Conservation (phyloP, 2,329 filamentous ascomycete genomes). For the Neobulgaria alba region DNA sequence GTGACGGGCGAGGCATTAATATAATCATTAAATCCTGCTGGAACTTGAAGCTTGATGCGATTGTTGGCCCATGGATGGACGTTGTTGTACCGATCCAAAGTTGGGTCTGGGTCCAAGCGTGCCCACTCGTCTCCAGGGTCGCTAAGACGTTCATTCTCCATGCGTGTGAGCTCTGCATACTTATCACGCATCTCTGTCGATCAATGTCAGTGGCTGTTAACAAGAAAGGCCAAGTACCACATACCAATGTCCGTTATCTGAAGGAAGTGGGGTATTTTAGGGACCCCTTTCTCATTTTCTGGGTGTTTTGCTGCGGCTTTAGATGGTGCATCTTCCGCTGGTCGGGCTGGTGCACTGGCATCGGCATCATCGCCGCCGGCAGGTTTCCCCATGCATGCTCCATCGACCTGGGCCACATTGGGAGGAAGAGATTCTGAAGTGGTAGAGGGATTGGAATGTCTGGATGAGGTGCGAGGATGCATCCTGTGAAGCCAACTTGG, state of each 20-base stretch:
- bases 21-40: conserved; percentile 64
- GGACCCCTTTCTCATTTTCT: not conserved
- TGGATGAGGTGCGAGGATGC: conserved; percentile 19
- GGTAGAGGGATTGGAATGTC: conserved; percentile 20
- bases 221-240: too few relatives aligned
- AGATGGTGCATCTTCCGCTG: not conserved
- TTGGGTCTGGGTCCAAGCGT: conserved; percentile 46
- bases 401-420: conserved; percentile 13
- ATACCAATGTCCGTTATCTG: conserved; percentile 35
- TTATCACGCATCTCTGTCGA: conserved; percentile 49
- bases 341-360: not conserved
- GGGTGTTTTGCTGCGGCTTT: not conserved
- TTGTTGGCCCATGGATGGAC: conserved; percentile 87
- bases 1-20: conserved; percentile 68
- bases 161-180: conserved; percentile 55
- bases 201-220: too few relatives aligned
- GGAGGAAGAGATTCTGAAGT: conserved; percentile 5
- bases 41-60: conserved; percentile 71
- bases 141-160: conserved; percentile 33
- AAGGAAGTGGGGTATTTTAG: conserved; percentile 1
- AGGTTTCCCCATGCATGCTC: conserved; percentile 11
- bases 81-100: conserved; percentile 78
- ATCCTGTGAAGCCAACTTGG: conserved; percentile 27
- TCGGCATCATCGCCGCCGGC: conserved; percentile 2
- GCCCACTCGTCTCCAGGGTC: conserved; percentile 41